Percentiles rank a stretch among this genome's conserved stretches.
Evolutionary conservation across 176 grass and related monocot species (phyloP).

Genomic region (Hordeum vulgare): MorexV3_pseudomolecules_assembly NC_058524.1:145556420-145556919

Average conservation of each 20-base stretch:
- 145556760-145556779: slow-evolving; percentile 94
- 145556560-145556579: background rate
- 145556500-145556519: no score
- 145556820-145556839: slow-evolving; percentile 55
- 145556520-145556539: no score
- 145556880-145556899: no score
- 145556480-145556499: no score
- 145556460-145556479: no score
- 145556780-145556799: slow-evolving; percentile 97
- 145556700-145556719: slow-evolving; percentile 68
- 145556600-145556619: slow-evolving; percentile 23
- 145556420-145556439: no score
- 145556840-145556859: slow-evolving; percentile 68
- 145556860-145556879: no score
- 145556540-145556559: background rate
- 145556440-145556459: no score
- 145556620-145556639: slow-evolving; percentile 47
- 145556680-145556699: slow-evolving; percentile 84
- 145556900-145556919: background rate
- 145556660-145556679: slow-evolving; percentile 69
- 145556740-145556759: slow-evolving; percentile 75
- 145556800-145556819: slow-evolving; percentile 54
- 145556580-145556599: no score
- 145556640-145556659: slow-evolving; percentile 52
- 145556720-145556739: slow-evolving; percentile 86